Evolutionary conservation across 768 basidiomycete species (phyloP), one percentile per base, ranked within the genome.

Genomic region (Gautieria morchelliformis): DNA sequence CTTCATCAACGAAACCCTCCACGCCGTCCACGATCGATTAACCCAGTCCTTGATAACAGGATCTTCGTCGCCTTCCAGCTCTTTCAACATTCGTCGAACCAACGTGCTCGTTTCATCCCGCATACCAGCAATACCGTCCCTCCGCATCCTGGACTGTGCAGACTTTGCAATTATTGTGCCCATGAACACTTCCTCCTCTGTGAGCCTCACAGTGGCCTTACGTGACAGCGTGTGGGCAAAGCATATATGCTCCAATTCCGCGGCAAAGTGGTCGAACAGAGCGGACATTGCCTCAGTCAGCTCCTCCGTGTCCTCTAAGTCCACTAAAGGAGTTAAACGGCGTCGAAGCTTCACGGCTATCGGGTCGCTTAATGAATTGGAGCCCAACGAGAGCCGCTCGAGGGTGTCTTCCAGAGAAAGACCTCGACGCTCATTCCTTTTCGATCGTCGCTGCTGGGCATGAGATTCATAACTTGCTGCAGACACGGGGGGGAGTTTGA

Each of bases 121-220:
- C 56, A 87, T 75, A 1, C 79, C 70, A 63, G 83, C 84, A 37
- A 74, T 64, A 39, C 84, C 78, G 67, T 5, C 60, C 58, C 69
- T 74, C 22, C 83, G 73, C 58, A 70, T 74, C 9, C 80, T 73
- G 12, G 77, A 76, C 62, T 85, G 81, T 0, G 82, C 78, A 12
- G 74, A 79, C 58, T 83, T 82, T 19, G 83, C 82, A 0, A 78
- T 71, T 58, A 87, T 87, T 0, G 84, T 85, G 0, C 86, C 85
- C 17, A 85, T 66, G 2, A 83, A 68, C 0, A 77, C 82, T 65
- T 86, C 86, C 63, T 80, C 83, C 62, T 87, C 84, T 10, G 77
- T 78, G 1, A 85, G 69, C 52, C 71, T 70, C 1, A 72, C 69
- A 3, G 66, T 68, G 30, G 70, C 72, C n/a, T 65, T 62, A 51